phyloP scores from a whole-genome alignment of 306 rosid species.

The Inga leiocalycina region DNA sequence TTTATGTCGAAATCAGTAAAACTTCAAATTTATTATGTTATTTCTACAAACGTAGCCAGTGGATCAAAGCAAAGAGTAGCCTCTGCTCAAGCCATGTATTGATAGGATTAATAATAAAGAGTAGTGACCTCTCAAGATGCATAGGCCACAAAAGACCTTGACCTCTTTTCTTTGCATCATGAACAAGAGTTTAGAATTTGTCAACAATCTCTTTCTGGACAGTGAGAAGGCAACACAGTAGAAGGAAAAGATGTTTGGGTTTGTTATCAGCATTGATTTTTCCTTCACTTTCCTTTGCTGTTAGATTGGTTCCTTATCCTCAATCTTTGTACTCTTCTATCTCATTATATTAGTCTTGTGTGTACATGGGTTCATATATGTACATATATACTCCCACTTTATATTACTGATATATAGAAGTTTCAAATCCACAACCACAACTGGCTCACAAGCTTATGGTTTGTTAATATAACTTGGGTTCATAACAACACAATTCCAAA shows the following conservation, averaged over 20 bases:
- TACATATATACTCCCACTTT: neutral
- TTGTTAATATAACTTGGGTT: neutral
- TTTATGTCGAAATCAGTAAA: slow-evolving; percentile 3
- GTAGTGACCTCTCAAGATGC: neutral
- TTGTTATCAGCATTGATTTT: neutral
- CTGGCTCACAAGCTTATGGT: neutral
- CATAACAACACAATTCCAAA: slow-evolving; percentile 12
- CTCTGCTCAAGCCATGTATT: slow-evolving; percentile 1
- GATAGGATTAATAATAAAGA: neutral
- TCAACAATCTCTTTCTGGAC: neutral
- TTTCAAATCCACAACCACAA: neutral
- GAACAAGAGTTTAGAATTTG: neutral
- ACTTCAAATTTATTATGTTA: neutral
- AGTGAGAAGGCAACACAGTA: neutral
- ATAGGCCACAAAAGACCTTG: neutral
- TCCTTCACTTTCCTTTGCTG: neutral
- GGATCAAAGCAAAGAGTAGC: slow-evolving; percentile 6
- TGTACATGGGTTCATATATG: neutral
- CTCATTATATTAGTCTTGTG: neutral
- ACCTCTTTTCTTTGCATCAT: neutral
- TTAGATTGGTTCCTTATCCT: neutral
- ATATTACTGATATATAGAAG: neutral
- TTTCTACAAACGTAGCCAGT: neutral
- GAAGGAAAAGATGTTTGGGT: neutral
- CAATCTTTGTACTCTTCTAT: neutral